Evolutionary conservation across 1,284 basidiomycete genomes (phyloP).

Genomic region (Moniliophthora roreri): DNA sequence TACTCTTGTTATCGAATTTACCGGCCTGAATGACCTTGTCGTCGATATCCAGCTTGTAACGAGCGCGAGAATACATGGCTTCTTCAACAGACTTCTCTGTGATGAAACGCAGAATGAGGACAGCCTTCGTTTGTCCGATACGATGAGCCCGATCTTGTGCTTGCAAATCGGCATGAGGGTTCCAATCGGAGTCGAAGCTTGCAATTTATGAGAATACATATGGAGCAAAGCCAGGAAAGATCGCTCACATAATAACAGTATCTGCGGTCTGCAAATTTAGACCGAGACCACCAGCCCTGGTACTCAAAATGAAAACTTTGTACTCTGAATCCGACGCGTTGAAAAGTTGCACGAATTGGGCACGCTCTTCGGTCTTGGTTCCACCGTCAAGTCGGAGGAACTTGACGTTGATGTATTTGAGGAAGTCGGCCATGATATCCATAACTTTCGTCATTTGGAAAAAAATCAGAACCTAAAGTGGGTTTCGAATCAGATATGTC

Average conservation of each 20-base stretch:
- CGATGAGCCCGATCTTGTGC: slow-evolving; percentile 99
- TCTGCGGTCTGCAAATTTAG: slow-evolving; percentile 98
- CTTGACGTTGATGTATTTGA: slow-evolving; percentile 88
- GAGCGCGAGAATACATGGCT: slow-evolving; percentile 92
- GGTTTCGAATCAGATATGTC: slow-evolving; percentile 9
- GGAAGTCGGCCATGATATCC: slow-evolving; percentile 99
- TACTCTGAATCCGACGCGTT: slow-evolving; percentile 91
- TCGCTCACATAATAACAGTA: slow-evolving; percentile 92
- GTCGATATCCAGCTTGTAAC: slow-evolving; percentile 98
- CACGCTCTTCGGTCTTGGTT: slow-evolving; percentile 98
- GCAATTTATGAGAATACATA: slow-evolving; percentile 9
- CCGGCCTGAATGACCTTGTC: slow-evolving; percentile 99
- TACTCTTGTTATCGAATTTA: slow-evolving; percentile 99
- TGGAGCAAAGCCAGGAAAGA: slow-evolving; percentile 29
- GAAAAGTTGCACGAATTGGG: slow-evolving; percentile 86
- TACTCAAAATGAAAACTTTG: slow-evolving; percentile 95
- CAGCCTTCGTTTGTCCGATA: slow-evolving; percentile 99
- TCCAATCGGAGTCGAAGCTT: slow-evolving; percentile 93
- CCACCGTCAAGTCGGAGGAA: slow-evolving; percentile 96
- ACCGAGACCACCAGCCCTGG: slow-evolving; percentile 96
- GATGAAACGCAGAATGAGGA: slow-evolving; percentile 95
- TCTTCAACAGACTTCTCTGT: slow-evolving; percentile 99
- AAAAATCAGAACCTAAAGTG: slow-evolving; percentile 87
- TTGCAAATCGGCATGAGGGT: slow-evolving; percentile 97
- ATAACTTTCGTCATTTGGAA: slow-evolving; percentile 99